phyloP scores from a whole-genome alignment of 805 yeast genomes.

The Yamadazyma phyllophila region DNA sequence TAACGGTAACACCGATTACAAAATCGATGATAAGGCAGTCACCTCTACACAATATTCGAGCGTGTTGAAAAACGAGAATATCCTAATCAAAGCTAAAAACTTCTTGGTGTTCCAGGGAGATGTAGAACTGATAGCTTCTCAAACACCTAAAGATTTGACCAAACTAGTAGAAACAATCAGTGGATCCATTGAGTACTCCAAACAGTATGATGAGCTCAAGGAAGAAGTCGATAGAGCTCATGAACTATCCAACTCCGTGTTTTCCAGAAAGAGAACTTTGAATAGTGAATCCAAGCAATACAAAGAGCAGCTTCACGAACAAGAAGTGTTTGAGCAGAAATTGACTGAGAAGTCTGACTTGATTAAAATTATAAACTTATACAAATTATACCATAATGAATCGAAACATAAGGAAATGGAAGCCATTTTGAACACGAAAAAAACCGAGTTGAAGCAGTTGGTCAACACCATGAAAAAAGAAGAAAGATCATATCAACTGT shows the following conservation, averaged over 20 bases:
- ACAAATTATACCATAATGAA: slow-evolving; percentile 65
- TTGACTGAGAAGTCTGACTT: slow-evolving; percentile 46
- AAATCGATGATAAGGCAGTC: slow-evolving; percentile 58
- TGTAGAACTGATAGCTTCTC: slow-evolving; percentile 89
- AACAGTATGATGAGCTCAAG: slow-evolving; percentile 63
- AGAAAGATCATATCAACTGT: slow-evolving; percentile 24
- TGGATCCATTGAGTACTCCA: slow-evolving; percentile 68
- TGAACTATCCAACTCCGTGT: slow-evolving; percentile 59
- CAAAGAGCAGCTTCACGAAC: slow-evolving; percentile 70
- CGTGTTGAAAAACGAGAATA: slow-evolving; percentile 71
- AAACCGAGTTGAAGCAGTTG: slow-evolving; percentile 33
- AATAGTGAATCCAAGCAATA: slow-evolving; percentile 76
- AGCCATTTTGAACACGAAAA: slow-evolving; percentile 33
- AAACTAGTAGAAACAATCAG: slow-evolving; percentile 76
- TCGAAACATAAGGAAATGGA: slow-evolving; percentile 34
- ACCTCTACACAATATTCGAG: slow-evolving; percentile 64
- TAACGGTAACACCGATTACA: slow-evolving; percentile 65
- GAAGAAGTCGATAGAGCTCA: slow-evolving; percentile 66
- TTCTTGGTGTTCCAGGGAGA: slow-evolving; percentile 96
- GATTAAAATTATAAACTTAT: slow-evolving; percentile 52
- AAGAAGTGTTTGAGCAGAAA: slow-evolving; percentile 60
- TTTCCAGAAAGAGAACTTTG: slow-evolving; percentile 65
- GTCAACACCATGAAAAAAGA: slow-evolving; percentile 26
- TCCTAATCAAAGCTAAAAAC: slow-evolving; percentile 83
- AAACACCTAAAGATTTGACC: slow-evolving; percentile 74